Conservation (phyloP, 2,329 filamentous ascomycete genomes). For the Thelonectria blattea region DNA sequence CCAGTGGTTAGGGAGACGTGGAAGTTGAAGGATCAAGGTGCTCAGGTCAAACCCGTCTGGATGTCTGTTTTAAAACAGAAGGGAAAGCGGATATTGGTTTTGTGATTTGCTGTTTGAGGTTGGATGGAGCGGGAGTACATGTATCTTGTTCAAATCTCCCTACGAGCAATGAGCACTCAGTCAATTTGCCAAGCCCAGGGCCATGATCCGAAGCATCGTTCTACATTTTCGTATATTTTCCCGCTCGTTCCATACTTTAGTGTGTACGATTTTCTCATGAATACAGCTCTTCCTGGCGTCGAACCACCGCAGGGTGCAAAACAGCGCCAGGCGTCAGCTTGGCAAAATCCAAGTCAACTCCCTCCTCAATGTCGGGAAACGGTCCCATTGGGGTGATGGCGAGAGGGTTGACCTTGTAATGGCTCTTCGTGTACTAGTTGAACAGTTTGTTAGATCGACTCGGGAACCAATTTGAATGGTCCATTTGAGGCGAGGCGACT, state of each 20-base stretch:
- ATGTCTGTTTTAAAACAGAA: background rate
- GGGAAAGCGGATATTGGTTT: background rate
- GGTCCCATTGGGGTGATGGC: conserved; percentile 38
- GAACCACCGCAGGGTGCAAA: conserved; percentile 33
- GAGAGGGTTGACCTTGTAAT: conserved; percentile 35
- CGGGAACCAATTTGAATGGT: background rate
- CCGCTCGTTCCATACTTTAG: background rate
- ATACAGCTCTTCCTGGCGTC: conserved; percentile 35
- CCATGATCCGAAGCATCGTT: no score
- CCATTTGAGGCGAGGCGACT: conserved; percentile 1
- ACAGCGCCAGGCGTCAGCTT: conserved; percentile 31
- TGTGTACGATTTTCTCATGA: background rate
- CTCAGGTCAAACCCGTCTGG: background rate
- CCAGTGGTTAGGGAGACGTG: conserved; percentile 6
- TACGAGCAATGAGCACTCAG: no score
- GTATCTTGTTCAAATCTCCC: no score
- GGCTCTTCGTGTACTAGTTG: conserved; percentile 36
- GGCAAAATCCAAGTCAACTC: conserved; percentile 28
- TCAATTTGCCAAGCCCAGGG: no score
- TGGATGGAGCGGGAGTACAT: background rate
- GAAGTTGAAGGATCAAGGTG: background rate
- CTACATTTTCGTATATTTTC: no score
- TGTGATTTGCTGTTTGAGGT: background rate
- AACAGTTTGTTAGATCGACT: background rate
- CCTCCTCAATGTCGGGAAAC: conserved; percentile 35